Percentiles rank a stretch among this genome's conserved stretches.
Conservation (phyloP, 2,329 filamentous ascomycete genomes). For the Talaromyces rugulosus region DNA sequence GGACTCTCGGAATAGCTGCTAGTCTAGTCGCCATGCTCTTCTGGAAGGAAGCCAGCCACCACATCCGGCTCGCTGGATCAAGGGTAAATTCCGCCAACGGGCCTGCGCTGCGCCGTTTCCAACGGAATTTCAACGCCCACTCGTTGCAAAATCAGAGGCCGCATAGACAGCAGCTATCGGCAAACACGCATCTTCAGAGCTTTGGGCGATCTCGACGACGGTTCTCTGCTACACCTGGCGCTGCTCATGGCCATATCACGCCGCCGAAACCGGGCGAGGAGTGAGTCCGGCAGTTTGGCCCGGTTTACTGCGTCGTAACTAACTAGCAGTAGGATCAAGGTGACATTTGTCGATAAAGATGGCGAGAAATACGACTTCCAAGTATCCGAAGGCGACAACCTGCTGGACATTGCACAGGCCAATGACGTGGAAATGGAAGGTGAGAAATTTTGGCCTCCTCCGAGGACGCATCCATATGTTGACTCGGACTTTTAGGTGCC, state of each 20-base stretch:
- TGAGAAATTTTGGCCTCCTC: conserved; percentile 25
- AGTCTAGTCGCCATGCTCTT: conserved; percentile 24
- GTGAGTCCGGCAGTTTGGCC: conserved; percentile 49
- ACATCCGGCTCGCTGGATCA: conserved; percentile 49
- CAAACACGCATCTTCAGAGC: conserved; percentile 16
- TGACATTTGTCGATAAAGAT: conserved; percentile 94
- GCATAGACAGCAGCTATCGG: conserved; percentile 7
- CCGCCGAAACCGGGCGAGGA: conserved; percentile 88
- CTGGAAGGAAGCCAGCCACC: conserved; percentile 29
- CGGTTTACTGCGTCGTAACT: not conserved
- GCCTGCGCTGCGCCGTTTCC: conserved; percentile 23
- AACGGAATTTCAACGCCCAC: conserved; percentile 23
- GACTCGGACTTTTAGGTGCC: conserved; percentile 53
- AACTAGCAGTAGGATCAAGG: conserved; percentile 55
- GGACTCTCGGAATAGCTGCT: not conserved
- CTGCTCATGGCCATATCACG: conserved; percentile 72
- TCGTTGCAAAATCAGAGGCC: conserved; percentile 16
- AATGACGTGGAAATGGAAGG: conserved; percentile 97
- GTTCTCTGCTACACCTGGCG: conserved; percentile 63
- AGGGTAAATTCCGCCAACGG: conserved; percentile 55
- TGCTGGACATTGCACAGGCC: conserved; percentile 90
- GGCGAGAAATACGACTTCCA: conserved; percentile 69
- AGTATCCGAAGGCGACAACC: conserved; percentile 82
- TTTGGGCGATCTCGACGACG: conserved; percentile 35
- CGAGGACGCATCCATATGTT: not conserved